Base-by-base conservation (phyloP, 257 asterid genomes). In the Solanum chaucha region DNA sequence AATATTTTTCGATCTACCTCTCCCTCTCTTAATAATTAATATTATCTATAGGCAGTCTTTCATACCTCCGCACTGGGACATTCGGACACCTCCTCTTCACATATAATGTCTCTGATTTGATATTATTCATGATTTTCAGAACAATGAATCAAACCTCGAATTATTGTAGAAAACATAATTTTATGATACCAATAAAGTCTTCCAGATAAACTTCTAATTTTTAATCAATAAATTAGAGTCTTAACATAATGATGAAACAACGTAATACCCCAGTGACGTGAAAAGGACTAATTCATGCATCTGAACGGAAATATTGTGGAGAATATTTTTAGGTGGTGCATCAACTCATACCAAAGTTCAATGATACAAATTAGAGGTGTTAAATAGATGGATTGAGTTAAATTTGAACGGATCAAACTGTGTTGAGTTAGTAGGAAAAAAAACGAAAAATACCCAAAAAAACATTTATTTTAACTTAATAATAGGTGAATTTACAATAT, bases 21-120 rank as follows among this genome's bases (percentile, higher is more conserved):
- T 61, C 0, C 28, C 28, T 4, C 14, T 61, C 7, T 4, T 61
- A 10, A 41, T 41, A 41, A 3, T 41, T 41, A 41, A n/a, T n/a
- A 2, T 11, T 5, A 61, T 61, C 30, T 24, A 61, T 22, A 61
- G 6, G 3, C 3, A 4, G 11, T 0, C 1, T 22, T 24, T 4
- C 1, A n/a, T n/a, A 61, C 30, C 0, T 61, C 13, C 0, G 0
- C 30, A 1, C 0, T 22, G 7, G 6, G 6, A n/a, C 14, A 4
- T 61, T 22, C 30, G 0, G 0, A 61, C 15, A 9, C 5, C 7
- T 58, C 26, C 2, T 58, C 65, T 58, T 58, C 65, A 7, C 5
- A 58, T 58, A 7, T 61, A 61, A 61, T 61, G 14, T 10, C 7
- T n/a, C 28, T 61, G 14, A 10, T 61, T 61, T 61, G 70, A 61